Evolutionary conservation across 2,329 filamentous ascomycete species (phyloP).

Genomic region (Cladophialophora immunda): DNA sequence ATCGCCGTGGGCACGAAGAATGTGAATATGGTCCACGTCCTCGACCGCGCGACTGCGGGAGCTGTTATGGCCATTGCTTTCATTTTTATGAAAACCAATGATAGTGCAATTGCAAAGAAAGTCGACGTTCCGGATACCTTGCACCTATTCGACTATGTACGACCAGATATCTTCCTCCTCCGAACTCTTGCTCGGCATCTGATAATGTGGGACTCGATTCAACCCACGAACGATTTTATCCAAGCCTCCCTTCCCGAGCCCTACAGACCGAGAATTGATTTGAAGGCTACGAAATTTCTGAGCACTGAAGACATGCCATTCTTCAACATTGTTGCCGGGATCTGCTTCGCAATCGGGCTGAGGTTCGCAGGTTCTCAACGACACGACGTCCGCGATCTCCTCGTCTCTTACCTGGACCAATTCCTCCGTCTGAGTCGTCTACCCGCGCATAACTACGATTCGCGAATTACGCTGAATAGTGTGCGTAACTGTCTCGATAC

Average conservation of each 20-base stretch:
- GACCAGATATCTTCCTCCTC: constrained; percentile 89
- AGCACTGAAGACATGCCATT: constrained; percentile 87
- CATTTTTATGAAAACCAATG: constrained; percentile 97
- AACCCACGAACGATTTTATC: constrained; percentile 78
- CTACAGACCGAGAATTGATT: constrained; percentile 69
- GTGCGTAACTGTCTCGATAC: constrained; percentile 92
- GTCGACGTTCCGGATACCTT: constrained; percentile 91
- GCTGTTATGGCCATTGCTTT: constrained; percentile 88
- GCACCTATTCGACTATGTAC: constrained; percentile 92
- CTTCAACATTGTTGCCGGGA: constrained; percentile 87
- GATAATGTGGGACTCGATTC: constrained; percentile 89
- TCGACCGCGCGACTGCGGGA: constrained; percentile 92
- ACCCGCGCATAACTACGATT: constrained; percentile 74
- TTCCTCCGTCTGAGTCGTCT: constrained; percentile 80
- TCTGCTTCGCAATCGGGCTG: constrained; percentile 76
- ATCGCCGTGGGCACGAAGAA: constrained; percentile 90
- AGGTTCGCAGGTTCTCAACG: constrained; percentile 79
- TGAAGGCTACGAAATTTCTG: constrained; percentile 69
- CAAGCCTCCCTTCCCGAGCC: constrained; percentile 73
- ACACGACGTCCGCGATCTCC: constrained; percentile 75
- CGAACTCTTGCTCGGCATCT: constrained; percentile 88
- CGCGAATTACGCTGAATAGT: constrained; percentile 81
- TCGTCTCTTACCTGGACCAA: constrained; percentile 85
- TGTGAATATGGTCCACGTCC: constrained; percentile 88
- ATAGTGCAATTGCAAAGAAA: constrained; percentile 85